Conservation (phyloP, 2,329 filamentous ascomycete species). For the Apiospora aurea region DNA sequence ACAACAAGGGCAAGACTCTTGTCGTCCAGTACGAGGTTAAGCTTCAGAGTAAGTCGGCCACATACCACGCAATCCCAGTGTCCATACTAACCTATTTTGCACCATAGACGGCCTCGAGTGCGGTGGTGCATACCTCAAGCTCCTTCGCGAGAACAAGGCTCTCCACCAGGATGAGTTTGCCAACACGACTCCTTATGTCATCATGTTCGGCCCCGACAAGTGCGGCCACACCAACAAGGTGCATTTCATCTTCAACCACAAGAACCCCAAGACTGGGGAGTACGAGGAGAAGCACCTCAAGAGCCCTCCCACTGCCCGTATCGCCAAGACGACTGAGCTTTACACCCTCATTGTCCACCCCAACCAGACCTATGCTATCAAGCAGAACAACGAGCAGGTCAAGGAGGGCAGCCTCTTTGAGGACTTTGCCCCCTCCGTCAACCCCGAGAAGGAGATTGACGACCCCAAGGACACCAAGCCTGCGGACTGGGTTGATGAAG, state of each 20-base stretch:
- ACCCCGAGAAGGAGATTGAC: slow-evolving; percentile 93
- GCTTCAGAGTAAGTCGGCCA: slow-evolving; percentile 82
- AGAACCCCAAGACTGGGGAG: slow-evolving; percentile 99
- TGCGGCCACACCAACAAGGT: slow-evolving; percentile 99
- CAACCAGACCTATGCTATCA: slow-evolving; percentile 93
- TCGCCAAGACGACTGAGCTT: slow-evolving; percentile 89
- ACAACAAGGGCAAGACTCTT: slow-evolving; percentile 96
- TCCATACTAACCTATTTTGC: slow-evolving; percentile 42
- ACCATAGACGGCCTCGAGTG: slow-evolving; percentile 87
- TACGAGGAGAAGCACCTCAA: slow-evolving; percentile 99
- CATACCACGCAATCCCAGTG: neutral
- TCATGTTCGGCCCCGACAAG: slow-evolving; percentile 99
- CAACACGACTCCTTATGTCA: slow-evolving; percentile 95
- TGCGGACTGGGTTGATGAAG: slow-evolving; percentile 92
- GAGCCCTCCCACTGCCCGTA: slow-evolving; percentile 82
- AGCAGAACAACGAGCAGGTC: slow-evolving; percentile 87
- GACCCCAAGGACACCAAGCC: slow-evolving; percentile 94
- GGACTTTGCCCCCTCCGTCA: slow-evolving; percentile 92
- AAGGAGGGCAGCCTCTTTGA: slow-evolving; percentile 93
- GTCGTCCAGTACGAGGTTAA: slow-evolving; percentile 99
- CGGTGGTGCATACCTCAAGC: slow-evolving; percentile 98
- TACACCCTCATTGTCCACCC: slow-evolving; percentile 97
- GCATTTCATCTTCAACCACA: slow-evolving; percentile 99
- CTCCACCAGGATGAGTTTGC: slow-evolving; percentile 98
- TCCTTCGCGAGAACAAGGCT: slow-evolving; percentile 95